These are phyloP conservation scores for Xylaria polymorpha DNA, from an alignment of 2,329 filamentous ascomycete genomes.

Conservation along the genomic window DNA sequence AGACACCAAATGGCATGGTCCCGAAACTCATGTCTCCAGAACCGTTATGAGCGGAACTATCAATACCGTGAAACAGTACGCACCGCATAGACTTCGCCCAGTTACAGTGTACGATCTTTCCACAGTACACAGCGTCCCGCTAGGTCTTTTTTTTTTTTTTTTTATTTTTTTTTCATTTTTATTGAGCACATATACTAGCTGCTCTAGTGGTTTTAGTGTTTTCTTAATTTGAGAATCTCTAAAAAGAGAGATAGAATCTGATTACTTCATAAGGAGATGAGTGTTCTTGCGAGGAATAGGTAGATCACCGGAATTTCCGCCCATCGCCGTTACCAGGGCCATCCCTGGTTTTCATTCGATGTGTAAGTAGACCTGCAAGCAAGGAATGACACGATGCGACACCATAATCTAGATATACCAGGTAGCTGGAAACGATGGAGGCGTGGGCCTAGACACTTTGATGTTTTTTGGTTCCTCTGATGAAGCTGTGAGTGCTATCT, in stretches of 20 bases:
- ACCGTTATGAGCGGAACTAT: background rate
- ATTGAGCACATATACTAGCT: too few species aligned
- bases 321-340: background rate
- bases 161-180: background rate
- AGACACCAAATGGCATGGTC: background rate
- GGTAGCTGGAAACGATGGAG: background rate
- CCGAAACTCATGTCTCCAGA: background rate
- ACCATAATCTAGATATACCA: conserved; percentile 1
- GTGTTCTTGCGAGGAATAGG: background rate
- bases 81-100: conserved; percentile 17
- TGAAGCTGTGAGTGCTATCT: background rate
- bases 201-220: background rate
- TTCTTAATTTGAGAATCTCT: too few species aligned
- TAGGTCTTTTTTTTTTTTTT: background rate
- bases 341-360: background rate
- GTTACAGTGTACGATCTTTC: background rate
- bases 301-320: background rate
- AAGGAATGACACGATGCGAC: background rate
- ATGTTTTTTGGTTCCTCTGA: background rate
- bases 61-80: background rate
- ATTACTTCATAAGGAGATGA: background rate
- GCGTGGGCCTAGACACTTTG: background rate
- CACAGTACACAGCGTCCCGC: background rate
- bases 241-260: background rate
- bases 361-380: conserved; percentile 1